These are phyloP conservation scores for Cerrena zonata DNA, from an alignment of 1,284 basidiomycete species.

Conservation along the genomic window DNA sequence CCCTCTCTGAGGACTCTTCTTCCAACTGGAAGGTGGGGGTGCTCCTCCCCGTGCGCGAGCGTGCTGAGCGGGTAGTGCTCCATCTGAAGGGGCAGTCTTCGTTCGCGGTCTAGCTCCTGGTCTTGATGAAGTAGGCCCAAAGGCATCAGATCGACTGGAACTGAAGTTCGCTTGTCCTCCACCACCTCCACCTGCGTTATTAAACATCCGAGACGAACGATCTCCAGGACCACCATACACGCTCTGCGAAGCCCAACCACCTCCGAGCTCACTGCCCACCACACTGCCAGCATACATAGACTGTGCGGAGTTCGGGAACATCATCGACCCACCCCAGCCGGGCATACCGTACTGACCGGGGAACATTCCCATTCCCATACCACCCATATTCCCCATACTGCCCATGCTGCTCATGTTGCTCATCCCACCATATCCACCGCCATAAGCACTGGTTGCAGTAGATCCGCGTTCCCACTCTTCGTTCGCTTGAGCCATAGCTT, in stretches of 20 bases:
- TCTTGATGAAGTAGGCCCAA: slow-evolving; percentile 3
- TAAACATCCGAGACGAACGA: slow-evolving; percentile 23
- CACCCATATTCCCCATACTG: slow-evolving; percentile 16
- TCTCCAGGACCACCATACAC: slow-evolving; percentile 53
- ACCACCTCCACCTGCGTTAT: too few relatives aligned
- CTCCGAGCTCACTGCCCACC: slow-evolving; percentile 51
- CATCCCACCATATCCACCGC: slow-evolving; percentile 37
- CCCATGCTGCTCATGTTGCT: slow-evolving; percentile 36
- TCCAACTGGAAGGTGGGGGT: slow-evolving; percentile 66
- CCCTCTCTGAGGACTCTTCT: slow-evolving; percentile 12
- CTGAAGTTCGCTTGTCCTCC: slow-evolving; percentile 8
- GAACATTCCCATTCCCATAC: slow-evolving; percentile 9
- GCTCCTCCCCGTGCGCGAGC: slow-evolving; percentile 30
- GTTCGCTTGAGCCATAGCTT: slow-evolving; percentile 74
- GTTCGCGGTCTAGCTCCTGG: slow-evolving; percentile 40
- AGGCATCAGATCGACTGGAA: slow-evolving; percentile 2
- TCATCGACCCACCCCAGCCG: slow-evolving; percentile 37
- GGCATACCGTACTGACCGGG: slow-evolving; percentile 22
- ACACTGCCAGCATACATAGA: slow-evolving; percentile 53
- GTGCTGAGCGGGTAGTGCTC: slow-evolving; percentile 14
- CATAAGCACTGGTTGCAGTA: slow-evolving; percentile 33
- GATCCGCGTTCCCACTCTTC: slow-evolving; percentile 83
- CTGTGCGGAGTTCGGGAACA: slow-evolving; percentile 45
- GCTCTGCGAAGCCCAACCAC: slow-evolving; percentile 57
- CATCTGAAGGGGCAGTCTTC: slow-evolving; percentile 49